Evolutionary conservation across 805 yeast species (phyloP).

Genomic region (Barnettozyma siamensis): DNA sequence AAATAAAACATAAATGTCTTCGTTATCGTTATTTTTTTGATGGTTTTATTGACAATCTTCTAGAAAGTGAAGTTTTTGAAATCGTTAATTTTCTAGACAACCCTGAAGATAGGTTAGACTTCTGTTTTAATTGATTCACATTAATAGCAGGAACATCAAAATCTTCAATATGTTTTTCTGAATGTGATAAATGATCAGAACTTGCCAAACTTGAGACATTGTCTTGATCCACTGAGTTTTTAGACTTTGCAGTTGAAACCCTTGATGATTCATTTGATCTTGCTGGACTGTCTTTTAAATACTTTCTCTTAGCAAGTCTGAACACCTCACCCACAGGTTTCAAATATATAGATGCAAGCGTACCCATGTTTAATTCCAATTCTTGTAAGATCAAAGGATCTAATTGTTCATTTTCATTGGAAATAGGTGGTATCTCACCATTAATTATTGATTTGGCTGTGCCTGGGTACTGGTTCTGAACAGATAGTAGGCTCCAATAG

Average conservation of each 20-base stretch:
- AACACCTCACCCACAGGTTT: constrained; percentile 82
- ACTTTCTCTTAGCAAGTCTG: constrained; percentile 50
- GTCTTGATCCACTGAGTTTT: not conserved
- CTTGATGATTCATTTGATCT: constrained; percentile 25
- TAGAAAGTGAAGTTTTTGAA: constrained; percentile 30
- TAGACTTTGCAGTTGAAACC: constrained; percentile 6
- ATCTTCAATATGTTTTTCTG: constrained; percentile 29
- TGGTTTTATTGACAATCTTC: constrained; percentile 29
- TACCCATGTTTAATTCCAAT: constrained; percentile 73
- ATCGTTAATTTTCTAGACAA: constrained; percentile 29
- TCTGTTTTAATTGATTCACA: constrained; percentile 30
- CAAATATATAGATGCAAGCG: constrained; percentile 76
- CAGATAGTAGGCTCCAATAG: constrained; percentile 76
- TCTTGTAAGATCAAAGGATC: constrained; percentile 73
- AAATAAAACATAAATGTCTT: too few species aligned
- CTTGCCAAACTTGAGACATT: constrained; percentile 7
- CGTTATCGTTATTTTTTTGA: not conserved
- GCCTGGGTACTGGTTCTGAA: constrained; percentile 35
- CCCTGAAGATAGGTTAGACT: constrained; percentile 26
- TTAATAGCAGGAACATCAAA: constrained; percentile 35
- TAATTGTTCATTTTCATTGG: constrained; percentile 60
- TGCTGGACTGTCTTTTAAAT: constrained; percentile 46
- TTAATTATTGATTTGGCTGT: constrained; percentile 50
- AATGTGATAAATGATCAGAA: constrained; percentile 5
- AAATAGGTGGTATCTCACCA: constrained; percentile 56